phyloP scores from a whole-genome alignment of 2,329 filamentous ascomycete genomes.

The Colletotrichum sp. region DNA sequence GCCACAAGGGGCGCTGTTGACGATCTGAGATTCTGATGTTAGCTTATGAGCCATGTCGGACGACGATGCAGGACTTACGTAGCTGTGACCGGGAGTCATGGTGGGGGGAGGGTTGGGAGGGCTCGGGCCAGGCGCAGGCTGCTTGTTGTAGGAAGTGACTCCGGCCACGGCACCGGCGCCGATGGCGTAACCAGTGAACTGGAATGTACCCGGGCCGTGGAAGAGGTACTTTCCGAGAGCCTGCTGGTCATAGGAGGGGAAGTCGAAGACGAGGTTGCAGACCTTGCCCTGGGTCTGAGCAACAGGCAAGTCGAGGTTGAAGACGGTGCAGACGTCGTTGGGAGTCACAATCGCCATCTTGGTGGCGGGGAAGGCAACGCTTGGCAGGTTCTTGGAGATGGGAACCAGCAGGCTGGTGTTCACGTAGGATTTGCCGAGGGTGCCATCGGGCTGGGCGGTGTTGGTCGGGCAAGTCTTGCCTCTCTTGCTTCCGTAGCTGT shows the following conservation, averaged over 20 bases:
- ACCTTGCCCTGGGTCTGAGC: conserved; percentile 14
- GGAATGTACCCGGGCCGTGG: conserved; percentile 9
- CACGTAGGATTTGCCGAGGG: conserved; percentile 1
- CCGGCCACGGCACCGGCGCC: conserved; percentile 15
- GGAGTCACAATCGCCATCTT: conserved; percentile 1
- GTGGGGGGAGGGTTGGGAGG: conserved; percentile 8
- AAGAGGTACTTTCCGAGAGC: background rate
- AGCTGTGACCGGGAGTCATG: conserved; percentile 15
- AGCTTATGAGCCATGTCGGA: background rate
- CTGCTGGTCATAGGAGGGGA: background rate
- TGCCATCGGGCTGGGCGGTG: conserved; percentile 12
- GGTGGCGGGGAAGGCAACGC: background rate
- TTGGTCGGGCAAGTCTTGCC: conserved; percentile 3
- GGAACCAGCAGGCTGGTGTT: conserved; percentile 4
- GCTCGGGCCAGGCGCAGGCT: conserved; percentile 12
- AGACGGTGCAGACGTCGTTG: conserved; percentile 12
- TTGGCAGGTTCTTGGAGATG: conserved; percentile 4
- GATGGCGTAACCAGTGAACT: conserved; percentile 12
- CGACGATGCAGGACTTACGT: background rate
- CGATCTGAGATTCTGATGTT: background rate
- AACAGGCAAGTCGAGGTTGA: conserved; percentile 16
- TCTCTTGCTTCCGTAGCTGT: background rate
- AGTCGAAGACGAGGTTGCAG: conserved; percentile 18
- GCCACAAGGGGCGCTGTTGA: conserved; percentile 16
- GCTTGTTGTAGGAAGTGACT: conserved; percentile 7